These are phyloP conservation scores for Pyrenophora seminiperda DNA, from an alignment of 2,329 filamentous ascomycete genomes.

Conservation along the genomic window DNA sequence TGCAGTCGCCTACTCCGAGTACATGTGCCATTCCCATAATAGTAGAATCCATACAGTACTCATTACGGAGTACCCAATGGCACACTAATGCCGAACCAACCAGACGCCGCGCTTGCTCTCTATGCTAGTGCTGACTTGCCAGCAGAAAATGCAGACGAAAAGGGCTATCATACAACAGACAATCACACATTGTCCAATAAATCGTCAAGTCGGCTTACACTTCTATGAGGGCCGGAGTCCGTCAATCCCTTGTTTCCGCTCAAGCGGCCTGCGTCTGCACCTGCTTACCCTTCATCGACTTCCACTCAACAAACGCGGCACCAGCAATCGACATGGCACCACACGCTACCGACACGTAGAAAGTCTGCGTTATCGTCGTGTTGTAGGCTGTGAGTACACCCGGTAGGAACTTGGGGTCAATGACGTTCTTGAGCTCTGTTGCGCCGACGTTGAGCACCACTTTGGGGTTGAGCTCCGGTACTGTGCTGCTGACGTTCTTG, in stretches of 20 bases:
- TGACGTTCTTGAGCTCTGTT: slow-evolving; percentile 61
- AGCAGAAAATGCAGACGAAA: not conserved
- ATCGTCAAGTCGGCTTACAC: not conserved
- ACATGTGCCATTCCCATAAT: not conserved
- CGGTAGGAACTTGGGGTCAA: slow-evolving; percentile 53
- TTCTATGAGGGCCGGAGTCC: not conserved
- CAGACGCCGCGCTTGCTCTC: slow-evolving; percentile 10
- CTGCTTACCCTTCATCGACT: slow-evolving; percentile 66
- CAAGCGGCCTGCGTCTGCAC: slow-evolving; percentile 47
- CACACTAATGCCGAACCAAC: slow-evolving; percentile 3
- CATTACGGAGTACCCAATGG: not conserved
- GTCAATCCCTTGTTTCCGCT: not conserved
- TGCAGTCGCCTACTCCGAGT: no score
- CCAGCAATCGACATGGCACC: slow-evolving; percentile 61
- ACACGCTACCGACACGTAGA: slow-evolving; percentile 64
- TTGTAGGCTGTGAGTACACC: slow-evolving; percentile 69
- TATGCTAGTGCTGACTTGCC: slow-evolving; percentile 6
- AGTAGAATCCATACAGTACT: slow-evolving; percentile 11
- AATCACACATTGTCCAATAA: not conserved
- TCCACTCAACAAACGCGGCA: slow-evolving; percentile 65
- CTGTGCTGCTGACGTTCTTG: slow-evolving; percentile 44
- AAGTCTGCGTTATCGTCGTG: slow-evolving; percentile 61
- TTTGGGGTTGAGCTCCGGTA: slow-evolving; percentile 50
- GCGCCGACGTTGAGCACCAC: slow-evolving; percentile 57
- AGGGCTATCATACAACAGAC: slow-evolving; percentile 10